A percentile compares a stretch with the other conserved stretches of the same genome.
These are phyloP conservation scores for Sphaceloma murrayae DNA, from an alignment of 2,329 filamentous ascomycete species.

Conservation along the genomic window DNA sequence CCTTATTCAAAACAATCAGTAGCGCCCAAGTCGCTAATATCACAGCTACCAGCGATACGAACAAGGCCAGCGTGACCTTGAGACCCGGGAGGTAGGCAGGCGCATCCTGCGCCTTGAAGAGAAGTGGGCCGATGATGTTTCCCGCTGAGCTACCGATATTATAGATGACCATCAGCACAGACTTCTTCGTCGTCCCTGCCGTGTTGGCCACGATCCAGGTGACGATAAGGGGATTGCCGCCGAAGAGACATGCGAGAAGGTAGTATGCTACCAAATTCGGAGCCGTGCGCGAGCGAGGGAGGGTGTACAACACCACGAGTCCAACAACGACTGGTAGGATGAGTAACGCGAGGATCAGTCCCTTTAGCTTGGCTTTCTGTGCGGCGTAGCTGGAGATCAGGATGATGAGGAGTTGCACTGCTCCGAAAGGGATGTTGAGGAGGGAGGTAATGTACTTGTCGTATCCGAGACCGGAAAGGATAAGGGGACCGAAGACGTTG, in stretches of 20 bases:
- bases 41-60: conserved; percentile 44
- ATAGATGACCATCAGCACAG: conserved; percentile 53
- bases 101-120: conserved; percentile 50
- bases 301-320: conserved; percentile 45
- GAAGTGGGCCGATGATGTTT: conserved; percentile 57
- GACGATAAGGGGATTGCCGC: conserved; percentile 55
- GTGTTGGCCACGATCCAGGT: conserved; percentile 63
- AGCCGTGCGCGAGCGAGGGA: conserved; percentile 34
- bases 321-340: conserved; percentile 54
- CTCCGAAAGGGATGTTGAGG: conserved; percentile 18
- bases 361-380: conserved; percentile 49
- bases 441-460: conserved; percentile 13
- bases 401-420: conserved; percentile 15
- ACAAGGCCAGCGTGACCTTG: conserved; percentile 37
- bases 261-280: conserved; percentile 54
- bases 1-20: conserved; percentile 47
- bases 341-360: conserved; percentile 43
- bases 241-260: conserved; percentile 56
- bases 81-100: conserved; percentile 49
- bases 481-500: conserved; percentile 12
- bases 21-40: conserved; percentile 47
- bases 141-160: conserved; percentile 53
- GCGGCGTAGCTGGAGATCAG: conserved; percentile 47
- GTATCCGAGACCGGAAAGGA: conserved; percentile 15
- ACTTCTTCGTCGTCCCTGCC: conserved; percentile 58